phyloP scores from a whole-genome alignment of 2,329 filamentous ascomycete species.

The Fusarium sarcochroum region DNA sequence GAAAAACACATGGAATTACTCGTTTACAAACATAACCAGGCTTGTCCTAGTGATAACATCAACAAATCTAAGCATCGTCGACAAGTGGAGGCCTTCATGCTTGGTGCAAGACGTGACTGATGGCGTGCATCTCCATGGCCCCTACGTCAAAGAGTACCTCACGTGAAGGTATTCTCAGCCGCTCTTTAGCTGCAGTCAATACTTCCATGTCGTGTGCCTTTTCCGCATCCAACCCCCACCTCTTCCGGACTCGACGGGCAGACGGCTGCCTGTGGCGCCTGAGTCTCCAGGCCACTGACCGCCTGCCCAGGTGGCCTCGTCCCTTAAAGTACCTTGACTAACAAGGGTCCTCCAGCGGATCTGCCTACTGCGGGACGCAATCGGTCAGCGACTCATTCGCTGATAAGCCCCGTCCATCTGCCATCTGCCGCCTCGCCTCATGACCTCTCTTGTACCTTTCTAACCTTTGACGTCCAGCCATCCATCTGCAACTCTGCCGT shows the following conservation, averaged over 20 bases:
- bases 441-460: conserved; percentile 42
- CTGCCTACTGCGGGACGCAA: conserved; percentile 45
- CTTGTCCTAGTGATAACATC: not conserved
- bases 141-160: conserved; percentile 25
- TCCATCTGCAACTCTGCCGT: conserved; percentile 36
- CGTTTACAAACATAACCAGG: not conserved
- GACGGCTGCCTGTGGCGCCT: conserved; percentile 41
- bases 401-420: conserved; percentile 48
- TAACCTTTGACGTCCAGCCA: conserved; percentile 33
- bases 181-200: conserved; percentile 9
- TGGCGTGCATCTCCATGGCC: conserved; percentile 17
- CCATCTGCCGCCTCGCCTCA: conserved; percentile 48
- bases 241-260: not conserved
- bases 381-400: conserved; percentile 48
- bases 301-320: conserved; percentile 34
- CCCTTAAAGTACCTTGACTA: conserved; percentile 33
- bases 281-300: conserved; percentile 38
- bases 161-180: conserved; percentile 38
- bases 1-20: not conserved
- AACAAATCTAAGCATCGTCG: conserved; percentile 10
- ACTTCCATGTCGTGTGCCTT: conserved; percentile 42
- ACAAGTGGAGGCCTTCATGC: not conserved
- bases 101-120: conserved; percentile 15
- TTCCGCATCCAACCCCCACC: conserved; percentile 24
- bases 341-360: conserved; percentile 43